Conservation (phyloP, 306 rosid species). For the Castanea sativa region DNA sequence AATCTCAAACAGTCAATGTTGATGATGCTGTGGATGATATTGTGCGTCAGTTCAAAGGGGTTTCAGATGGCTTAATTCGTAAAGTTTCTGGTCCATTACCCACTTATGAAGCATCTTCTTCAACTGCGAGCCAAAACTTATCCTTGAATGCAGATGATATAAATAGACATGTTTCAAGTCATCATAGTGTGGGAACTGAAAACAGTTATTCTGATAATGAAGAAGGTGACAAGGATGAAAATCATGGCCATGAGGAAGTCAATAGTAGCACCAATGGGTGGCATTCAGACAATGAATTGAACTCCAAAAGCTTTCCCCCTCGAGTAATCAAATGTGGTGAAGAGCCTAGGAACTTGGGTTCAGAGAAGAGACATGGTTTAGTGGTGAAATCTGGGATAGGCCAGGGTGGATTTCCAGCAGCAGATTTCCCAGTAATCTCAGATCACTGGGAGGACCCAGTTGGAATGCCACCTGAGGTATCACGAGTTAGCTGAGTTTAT, state of each 20-base stretch:
- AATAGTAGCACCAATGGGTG: slow-evolving; percentile 43
- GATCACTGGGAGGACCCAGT: slow-evolving; percentile 58
- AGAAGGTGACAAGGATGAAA: slow-evolving; percentile 45
- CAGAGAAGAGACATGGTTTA: slow-evolving; percentile 44
- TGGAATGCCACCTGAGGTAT: slow-evolving; percentile 96
- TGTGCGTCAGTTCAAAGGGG: slow-evolving; percentile 92
- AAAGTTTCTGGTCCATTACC: slow-evolving; percentile 63
- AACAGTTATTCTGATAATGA: slow-evolving; percentile 65
- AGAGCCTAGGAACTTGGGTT: slow-evolving; percentile 37
- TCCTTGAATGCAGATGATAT: slow-evolving; percentile 61
- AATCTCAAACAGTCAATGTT: slow-evolving; percentile 63
- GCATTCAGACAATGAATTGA: slow-evolving; percentile 78
- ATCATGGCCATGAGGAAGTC: slow-evolving; percentile 32
- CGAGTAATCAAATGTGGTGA: slow-evolving; percentile 35
- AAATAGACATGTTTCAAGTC: slow-evolving; percentile 37
- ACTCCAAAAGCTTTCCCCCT: slow-evolving; percentile 48
- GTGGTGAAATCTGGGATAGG: slow-evolving; percentile 40
- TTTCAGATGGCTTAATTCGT: slow-evolving; percentile 82
- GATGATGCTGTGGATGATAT: slow-evolving; percentile 97
- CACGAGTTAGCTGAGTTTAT: slow-evolving; percentile 19
- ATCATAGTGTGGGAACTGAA: slow-evolving; percentile 45
- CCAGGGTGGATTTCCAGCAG: slow-evolving; percentile 38
- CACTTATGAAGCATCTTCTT: slow-evolving; percentile 42
- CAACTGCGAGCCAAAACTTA: slow-evolving; percentile 32
- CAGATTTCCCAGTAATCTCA: slow-evolving; percentile 29